A percentile compares a stretch with the other conserved stretches of the same genome.
phyloP scores from a whole-genome alignment of 805 yeast genomes.

The Metschnikowia kofuensis region DNA sequence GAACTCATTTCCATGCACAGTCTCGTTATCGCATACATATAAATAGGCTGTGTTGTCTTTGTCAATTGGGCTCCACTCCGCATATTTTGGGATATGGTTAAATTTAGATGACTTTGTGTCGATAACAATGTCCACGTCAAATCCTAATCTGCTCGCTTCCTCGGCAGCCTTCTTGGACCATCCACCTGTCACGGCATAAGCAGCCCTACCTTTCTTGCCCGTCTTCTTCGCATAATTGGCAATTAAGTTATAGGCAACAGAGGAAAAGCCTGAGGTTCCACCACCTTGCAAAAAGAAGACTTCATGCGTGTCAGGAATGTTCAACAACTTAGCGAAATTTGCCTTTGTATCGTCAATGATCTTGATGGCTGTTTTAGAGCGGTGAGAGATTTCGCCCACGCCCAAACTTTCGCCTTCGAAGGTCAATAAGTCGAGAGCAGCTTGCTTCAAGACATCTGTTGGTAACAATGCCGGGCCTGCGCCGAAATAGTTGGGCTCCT shows the following conservation, averaged over 20 bases:
- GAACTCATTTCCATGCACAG: conserved; percentile 94
- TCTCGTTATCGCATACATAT: conserved; percentile 94
- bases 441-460: conserved; percentile 76
- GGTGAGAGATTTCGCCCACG: conserved; percentile 93
- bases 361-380: conserved; percentile 76
- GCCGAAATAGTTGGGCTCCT: conserved; percentile 81
- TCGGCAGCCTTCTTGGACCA: conserved; percentile 90
- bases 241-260: conserved; percentile 76
- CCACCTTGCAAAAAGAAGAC: conserved; percentile 97
- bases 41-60: conserved; percentile 75
- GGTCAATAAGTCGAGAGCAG: conserved; percentile 77
- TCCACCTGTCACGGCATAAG: conserved; percentile 85
- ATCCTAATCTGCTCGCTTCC: conserved; percentile 83
- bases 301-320: conserved; percentile 89
- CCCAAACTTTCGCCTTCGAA: conserved; percentile 76
- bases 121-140: conserved; percentile 65
- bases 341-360: conserved; percentile 76
- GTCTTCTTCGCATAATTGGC: conserved; percentile 71
- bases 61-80: conserved; percentile 58
- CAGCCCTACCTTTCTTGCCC: conserved; percentile 76
- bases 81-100: conserved; percentile 61
- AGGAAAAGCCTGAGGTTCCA: conserved; percentile 93
- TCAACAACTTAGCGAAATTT: conserved; percentile 59
- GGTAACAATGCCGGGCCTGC: conserved; percentile 99
- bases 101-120: conserved; percentile 62